Base-by-base conservation (phyloP, 2,329 filamentous ascomycete genomes). In the Trichoderma sp. region DNA sequence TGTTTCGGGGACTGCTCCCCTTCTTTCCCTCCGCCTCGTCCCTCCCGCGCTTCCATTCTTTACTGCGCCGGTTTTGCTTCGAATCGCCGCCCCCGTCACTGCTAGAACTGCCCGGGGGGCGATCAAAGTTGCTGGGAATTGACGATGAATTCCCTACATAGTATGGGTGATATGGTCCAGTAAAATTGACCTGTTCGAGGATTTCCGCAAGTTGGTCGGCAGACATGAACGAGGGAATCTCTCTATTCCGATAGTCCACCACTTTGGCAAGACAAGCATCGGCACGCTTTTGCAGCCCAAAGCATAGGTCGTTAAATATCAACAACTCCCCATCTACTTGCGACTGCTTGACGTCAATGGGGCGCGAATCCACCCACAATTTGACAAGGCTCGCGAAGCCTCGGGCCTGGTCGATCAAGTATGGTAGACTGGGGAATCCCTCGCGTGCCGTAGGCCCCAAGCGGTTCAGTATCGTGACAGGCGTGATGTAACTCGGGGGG, bases 391-490 rank as follows among this genome's bases (percentile, higher is more conserved):
- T 89, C 0, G 95, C 93, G 73, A 94, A 93, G 73, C 92, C 94
- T 70, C 92, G 88, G 8, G 93, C 89, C 70, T 94, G 90, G 73
- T 99, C 95, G 70, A 99, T 92, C 4, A 99, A 86, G 76, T 97
- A 97, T 0, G 95, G 95, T 15, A 99, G 83, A 54, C 92, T 95
- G 0, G 94, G 94, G 73, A 97, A 97, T 0, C 95, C 95, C 80
- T 99, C 95, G 67, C 92, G 88, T 9, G 92, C 92, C 0, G 90
- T 90, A 10, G 90, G 88, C 8, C 92, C 90, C 15, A 98, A 81
- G 1, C 95, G 90, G 52, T 90, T 89, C 50, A 97, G 86, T 70
- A 99, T 98, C 10, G 94, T 93, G 65, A 95, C 89, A 0, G 95
- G 95, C 0, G 95, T 97, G 58, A 92, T 94, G 80, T 98, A 99